phyloP scores from a whole-genome alignment of 192 early-diverging fungal genomes.

The Powellomyces hirtus region DNA sequence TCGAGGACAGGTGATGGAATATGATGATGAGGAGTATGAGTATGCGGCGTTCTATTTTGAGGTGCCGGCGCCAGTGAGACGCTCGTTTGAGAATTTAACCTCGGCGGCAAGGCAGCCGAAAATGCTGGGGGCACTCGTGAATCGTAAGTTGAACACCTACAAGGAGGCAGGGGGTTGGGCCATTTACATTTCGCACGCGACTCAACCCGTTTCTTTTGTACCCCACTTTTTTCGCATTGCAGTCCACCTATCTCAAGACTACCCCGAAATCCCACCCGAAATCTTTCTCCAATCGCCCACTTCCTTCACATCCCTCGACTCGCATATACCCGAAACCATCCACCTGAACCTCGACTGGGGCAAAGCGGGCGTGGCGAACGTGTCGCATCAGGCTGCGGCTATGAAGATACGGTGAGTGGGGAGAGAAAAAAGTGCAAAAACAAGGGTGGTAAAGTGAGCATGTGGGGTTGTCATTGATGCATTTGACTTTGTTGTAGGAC shows the following conservation, averaged over 20 bases:
- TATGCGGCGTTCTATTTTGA: conserved; percentile 19
- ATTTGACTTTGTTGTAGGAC: background rate
- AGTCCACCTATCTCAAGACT: conserved; percentile 17
- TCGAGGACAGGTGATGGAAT: conserved; percentile 4
- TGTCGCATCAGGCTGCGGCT: background rate
- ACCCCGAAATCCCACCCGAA: conserved; percentile 23
- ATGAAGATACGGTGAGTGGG: background rate
- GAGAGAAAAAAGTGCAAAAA: too few relatives aligned
- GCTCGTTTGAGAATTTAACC: background rate
- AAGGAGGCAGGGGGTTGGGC: too few relatives aligned
- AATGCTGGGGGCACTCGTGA: background rate
- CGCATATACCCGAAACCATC: background rate
- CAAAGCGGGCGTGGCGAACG: background rate
- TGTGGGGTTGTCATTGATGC: background rate
- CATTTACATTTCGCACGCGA: background rate
- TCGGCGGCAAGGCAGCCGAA: background rate
- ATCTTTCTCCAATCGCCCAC: conserved; percentile 17
- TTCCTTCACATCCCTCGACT: background rate
- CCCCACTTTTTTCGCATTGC: background rate
- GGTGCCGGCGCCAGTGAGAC: background rate
- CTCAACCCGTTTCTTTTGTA: background rate
- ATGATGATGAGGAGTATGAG: background rate
- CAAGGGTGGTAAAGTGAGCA: background rate
- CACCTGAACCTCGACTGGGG: conserved; percentile 1
- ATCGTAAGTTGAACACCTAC: conserved; percentile 11